These are phyloP conservation scores for Peltaster fructicola DNA, from an alignment of 2,329 filamentous ascomycete species.

Conservation along the genomic window DNA sequence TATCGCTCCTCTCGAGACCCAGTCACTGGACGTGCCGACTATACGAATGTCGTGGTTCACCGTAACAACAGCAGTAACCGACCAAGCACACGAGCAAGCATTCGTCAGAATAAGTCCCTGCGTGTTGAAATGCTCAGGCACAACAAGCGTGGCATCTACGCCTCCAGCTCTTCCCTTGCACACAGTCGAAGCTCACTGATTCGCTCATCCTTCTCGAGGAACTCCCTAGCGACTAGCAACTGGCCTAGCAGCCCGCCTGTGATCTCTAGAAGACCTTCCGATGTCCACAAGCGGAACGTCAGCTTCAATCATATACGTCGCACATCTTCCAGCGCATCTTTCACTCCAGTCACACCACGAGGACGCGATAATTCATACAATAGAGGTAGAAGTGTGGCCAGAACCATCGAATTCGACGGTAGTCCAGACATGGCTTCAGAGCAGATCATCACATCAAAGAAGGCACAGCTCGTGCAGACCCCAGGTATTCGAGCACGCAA, in stretches of 20 bases:
- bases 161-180: slow-evolving; percentile 19
- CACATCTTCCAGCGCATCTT: slow-evolving; percentile 24
- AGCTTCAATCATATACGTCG: slow-evolving; percentile 42
- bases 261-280: slow-evolving; percentile 27
- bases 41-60: slow-evolving; percentile 53
- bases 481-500: slow-evolving; percentile 21
- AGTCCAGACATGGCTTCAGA: too few species aligned
- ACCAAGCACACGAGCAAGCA: slow-evolving; percentile 19
- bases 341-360: slow-evolving; percentile 17
- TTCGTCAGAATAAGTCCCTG: slow-evolving; percentile 25
- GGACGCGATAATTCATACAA: slow-evolving; percentile 11
- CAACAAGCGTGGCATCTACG: slow-evolving; percentile 10
- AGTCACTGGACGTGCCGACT: slow-evolving; percentile 34
- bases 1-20: slow-evolving; percentile 52
- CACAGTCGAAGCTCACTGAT: slow-evolving; percentile 18
- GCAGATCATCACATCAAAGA: too few species aligned
- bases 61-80: slow-evolving; percentile 26
- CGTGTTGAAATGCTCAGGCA: slow-evolving; percentile 22
- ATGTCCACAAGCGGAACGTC: slow-evolving; percentile 41
- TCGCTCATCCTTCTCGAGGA: slow-evolving; percentile 18
- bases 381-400: too few species aligned
- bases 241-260: slow-evolving; percentile 32
- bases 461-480: slow-evolving; percentile 10
- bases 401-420: too few species aligned
- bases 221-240: slow-evolving; percentile 29